phyloP scores from a whole-genome alignment of 306 rosid genomes.

The Coriaria nepalensis region DNA sequence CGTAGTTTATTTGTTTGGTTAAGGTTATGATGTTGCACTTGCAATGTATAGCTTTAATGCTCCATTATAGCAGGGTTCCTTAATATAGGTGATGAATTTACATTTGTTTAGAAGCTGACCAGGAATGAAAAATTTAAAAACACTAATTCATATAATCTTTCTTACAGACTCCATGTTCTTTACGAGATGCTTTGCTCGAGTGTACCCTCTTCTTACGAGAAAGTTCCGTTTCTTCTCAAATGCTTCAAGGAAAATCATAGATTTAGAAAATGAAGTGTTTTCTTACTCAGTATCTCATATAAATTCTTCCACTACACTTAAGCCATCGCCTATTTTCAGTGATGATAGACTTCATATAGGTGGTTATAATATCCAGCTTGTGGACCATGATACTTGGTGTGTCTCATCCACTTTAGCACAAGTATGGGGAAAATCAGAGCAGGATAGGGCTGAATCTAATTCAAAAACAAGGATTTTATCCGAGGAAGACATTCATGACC shows the following conservation, averaged over 20 bases:
- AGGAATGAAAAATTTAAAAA: too few relatives aligned
- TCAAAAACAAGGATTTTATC: conserved; percentile 10
- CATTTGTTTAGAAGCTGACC: too few relatives aligned
- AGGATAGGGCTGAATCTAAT: conserved; percentile 13
- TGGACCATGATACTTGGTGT: conserved; percentile 57
- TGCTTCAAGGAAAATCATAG: conserved; percentile 12
- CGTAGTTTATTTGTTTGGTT: too few relatives aligned
- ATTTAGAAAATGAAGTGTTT: conserved; percentile 13
- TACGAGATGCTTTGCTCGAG: conserved; percentile 21
- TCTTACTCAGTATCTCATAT: conserved; percentile 14
- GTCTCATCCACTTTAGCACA: conserved; percentile 54
- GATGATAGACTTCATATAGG: conserved; percentile 20
- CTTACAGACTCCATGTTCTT: conserved; percentile 22
- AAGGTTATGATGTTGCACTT: too few relatives aligned
- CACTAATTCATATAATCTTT: too few relatives aligned
- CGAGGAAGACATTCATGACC: conserved; percentile 22
- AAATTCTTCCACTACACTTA: conserved; percentile 21
- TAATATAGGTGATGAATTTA: too few relatives aligned
- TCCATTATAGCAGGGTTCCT: too few relatives aligned
- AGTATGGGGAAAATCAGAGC: conserved; percentile 33
- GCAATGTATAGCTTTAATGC: too few relatives aligned
- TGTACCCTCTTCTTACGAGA: conserved; percentile 18
- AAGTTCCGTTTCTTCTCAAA: conserved; percentile 21
- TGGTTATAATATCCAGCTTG: conserved; percentile 46
- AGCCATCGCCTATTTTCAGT: conserved; percentile 38